Evolutionary conservation across 1,284 basidiomycete species (phyloP).

Genomic region (Kwoniella shivajii): DNA sequence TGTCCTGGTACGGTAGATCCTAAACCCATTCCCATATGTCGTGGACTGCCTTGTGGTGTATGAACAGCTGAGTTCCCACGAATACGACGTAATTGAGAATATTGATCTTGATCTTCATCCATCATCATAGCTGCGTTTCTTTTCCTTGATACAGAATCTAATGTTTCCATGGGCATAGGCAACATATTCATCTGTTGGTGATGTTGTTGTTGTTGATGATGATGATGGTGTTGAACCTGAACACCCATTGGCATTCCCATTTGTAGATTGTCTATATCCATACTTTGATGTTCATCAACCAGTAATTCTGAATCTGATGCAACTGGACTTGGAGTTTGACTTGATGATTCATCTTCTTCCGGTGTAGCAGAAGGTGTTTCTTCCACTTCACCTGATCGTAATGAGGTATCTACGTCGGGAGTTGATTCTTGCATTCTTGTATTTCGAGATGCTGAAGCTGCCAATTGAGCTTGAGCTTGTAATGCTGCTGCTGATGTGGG

Average conservation of each 20-base stretch:
- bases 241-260: conserved; percentile 18
- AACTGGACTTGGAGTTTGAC: conserved; percentile 85
- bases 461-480: conserved; percentile 37
- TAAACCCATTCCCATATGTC: conserved; percentile 22
- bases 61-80: conserved; percentile 46
- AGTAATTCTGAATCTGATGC: conserved; percentile 50
- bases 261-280: conserved; percentile 15
- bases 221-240: too few relatives aligned
- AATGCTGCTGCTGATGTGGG: conserved; percentile 36
- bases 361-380: conserved; percentile 83
- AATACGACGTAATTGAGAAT: conserved; percentile 40
- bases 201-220: conserved; percentile 9
- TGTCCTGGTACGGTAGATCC: conserved; percentile 3
- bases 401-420: conserved; percentile 28
- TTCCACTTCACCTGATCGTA: conserved; percentile 54
- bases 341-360: conserved; percentile 80
- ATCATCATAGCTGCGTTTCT: conserved; percentile 40
- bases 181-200: conserved; percentile 14
- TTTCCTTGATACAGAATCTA: conserved; percentile 32
- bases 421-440: conserved; percentile 28
- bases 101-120: conserved; percentile 43
- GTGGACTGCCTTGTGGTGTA: conserved; percentile 40
- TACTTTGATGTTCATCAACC: conserved; percentile 10
- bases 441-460: conserved; percentile 11
- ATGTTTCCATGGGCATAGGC: conserved; percentile 13